A percentile compares a stretch with the other conserved stretches of the same genome.
Evolutionary conservation across 352 stramenopile species (phyloP).

Genomic region (Phytopythium kandeliae): DNA sequence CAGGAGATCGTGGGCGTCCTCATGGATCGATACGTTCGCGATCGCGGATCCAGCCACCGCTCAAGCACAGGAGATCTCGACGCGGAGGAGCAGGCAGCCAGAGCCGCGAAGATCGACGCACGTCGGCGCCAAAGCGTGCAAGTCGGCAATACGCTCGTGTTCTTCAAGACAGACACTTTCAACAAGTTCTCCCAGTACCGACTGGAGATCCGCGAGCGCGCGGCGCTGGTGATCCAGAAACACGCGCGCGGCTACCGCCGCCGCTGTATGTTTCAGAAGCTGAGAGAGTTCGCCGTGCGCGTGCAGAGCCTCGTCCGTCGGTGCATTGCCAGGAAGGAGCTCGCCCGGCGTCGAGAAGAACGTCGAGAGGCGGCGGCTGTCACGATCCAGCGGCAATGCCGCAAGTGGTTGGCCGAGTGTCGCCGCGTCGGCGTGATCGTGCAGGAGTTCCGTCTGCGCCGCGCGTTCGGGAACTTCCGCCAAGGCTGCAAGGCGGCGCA

Average conservation of each 20-base stretch:
- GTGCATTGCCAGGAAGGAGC: constrained; percentile 29
- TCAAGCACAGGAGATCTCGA: background rate
- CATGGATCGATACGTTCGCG: constrained; percentile 28
- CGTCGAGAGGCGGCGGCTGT: constrained; percentile 24
- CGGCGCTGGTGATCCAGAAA: constrained; percentile 37
- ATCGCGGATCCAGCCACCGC: constrained; percentile 13
- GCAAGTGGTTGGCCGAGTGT: constrained; percentile 21
- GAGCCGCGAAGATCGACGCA: background rate
- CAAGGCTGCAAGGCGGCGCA: constrained; percentile 16
- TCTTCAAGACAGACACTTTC: constrained; percentile 56
- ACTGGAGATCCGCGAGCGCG: constrained; percentile 24
- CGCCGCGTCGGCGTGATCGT: constrained; percentile 11
- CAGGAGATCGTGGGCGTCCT: constrained; percentile 23
- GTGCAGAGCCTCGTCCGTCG: constrained; percentile 42
- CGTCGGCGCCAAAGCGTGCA: constrained; percentile 35
- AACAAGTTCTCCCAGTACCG: constrained; percentile 49
- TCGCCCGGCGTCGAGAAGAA: constrained; percentile 21
- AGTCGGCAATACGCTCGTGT: constrained; percentile 55
- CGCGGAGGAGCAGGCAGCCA: background rate
- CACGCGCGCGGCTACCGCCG: constrained; percentile 36
- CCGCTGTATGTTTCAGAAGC: constrained; percentile 28
- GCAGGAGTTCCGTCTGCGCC: constrained; percentile 22
- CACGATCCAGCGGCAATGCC: constrained; percentile 23
- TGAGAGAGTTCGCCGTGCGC: constrained; percentile 24
- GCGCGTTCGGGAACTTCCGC: constrained; percentile 28